Base-by-base conservation (phyloP, 176 grass and related monocot genomes). In the Luzula sylvatica region DNA sequence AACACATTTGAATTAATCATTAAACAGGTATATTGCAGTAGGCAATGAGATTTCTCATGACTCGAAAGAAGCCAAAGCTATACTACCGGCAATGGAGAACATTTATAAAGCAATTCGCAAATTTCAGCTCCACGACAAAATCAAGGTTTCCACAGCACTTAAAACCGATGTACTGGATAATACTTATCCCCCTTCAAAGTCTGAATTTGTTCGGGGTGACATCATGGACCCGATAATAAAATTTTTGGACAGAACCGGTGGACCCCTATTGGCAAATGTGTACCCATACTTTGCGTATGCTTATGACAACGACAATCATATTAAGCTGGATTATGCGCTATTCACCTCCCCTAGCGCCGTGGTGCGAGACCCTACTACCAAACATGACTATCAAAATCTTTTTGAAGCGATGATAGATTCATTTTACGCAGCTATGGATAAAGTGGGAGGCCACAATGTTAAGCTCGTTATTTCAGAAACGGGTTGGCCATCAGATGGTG, bases 21-120 rank as follows among this genome's bases (percentile, higher is more conserved):
- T 47, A 23, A 79, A 86, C 57, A 75, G 40, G 61, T 87, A 94
- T 58, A 76, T 94, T 46, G 74, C 78, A 3, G 87, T 79, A 17
- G 87, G 87, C 8, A 94, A 87, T 51, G 82, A 87, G 62, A 59
- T 94, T 3, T 45, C 23, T 13, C 73, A 75, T 17, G 67, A 26
- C 3, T n/a, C n/a, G n/a, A n/a, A n/a, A n/a, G 38, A 0, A 13
- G 32, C 62, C 7, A 38, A 52, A 42, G 67, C 39, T 40, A 67
- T 94, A 55, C 71, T 94, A 21, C 82, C 82, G 11, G 82, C 82
- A 38, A 87, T 94, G 77, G 30, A 45, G 50, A 94, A 82, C 69
- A 11, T 94, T 14, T 19, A 75, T 11, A 11, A 12, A 0, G 87
- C 82, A 11, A 38, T 94, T 5, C 15, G 55, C 18, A 21, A 60